These are phyloP conservation scores for Pythium chondricola DNA, from an alignment of 352 stramenopile species.

Conservation along the genomic window DNA sequence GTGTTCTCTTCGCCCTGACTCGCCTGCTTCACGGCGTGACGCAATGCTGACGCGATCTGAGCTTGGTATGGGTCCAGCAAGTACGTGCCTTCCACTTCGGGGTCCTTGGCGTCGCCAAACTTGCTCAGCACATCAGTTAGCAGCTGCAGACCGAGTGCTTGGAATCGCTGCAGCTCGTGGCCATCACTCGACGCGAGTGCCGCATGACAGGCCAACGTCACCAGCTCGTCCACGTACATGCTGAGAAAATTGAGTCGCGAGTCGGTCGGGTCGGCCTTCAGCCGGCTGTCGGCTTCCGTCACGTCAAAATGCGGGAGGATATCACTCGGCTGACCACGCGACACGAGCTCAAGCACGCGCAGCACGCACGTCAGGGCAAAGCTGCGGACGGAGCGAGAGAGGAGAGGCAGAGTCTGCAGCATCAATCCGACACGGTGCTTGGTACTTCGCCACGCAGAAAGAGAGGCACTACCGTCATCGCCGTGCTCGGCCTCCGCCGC, in stretches of 20 bases:
- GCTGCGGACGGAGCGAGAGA: constrained; percentile 68
- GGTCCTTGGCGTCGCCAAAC: constrained; percentile 54
- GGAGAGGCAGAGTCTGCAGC: constrained; percentile 47
- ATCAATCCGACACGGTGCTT: constrained; percentile 60
- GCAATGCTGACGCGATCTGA: constrained; percentile 73
- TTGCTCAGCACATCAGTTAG: constrained; percentile 57
- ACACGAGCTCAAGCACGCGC: constrained; percentile 62
- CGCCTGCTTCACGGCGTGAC: constrained; percentile 65
- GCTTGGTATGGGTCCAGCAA: constrained; percentile 80
- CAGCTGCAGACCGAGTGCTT: constrained; percentile 59
- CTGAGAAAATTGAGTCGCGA: constrained; percentile 59
- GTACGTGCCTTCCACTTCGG: constrained; percentile 60
- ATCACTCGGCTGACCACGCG: constrained; percentile 14
- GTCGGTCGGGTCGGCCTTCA: constrained; percentile 29
- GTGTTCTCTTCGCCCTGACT: constrained; percentile 7
- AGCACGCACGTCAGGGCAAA: constrained; percentile 79
- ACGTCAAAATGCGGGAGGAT: constrained; percentile 68
- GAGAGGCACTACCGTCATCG: too few species aligned
- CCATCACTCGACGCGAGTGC: constrained; percentile 61
- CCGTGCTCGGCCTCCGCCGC: constrained; percentile 39
- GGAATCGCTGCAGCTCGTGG: constrained; percentile 73
- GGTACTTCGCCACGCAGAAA: constrained; percentile 65
- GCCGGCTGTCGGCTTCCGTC: constrained; percentile 34
- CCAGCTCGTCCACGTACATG: constrained; percentile 86
- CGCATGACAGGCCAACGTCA: constrained; percentile 76